These are phyloP conservation scores for Hypoxylon sp. DNA, from an alignment of 2,329 filamentous ascomycete species.

Conservation along the genomic window DNA sequence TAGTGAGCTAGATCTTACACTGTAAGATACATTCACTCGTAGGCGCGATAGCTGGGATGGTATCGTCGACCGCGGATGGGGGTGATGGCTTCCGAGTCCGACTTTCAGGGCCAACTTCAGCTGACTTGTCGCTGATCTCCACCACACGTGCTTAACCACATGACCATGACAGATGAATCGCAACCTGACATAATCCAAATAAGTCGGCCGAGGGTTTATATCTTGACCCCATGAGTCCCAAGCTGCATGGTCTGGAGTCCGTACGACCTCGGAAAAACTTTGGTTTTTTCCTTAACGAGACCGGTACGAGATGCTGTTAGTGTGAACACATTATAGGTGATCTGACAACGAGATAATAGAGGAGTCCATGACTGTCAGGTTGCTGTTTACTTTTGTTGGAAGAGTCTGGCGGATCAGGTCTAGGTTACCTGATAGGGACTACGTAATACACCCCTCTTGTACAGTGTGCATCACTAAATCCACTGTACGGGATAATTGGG, in stretches of 20 bases:
- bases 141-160: constrained; percentile 1
- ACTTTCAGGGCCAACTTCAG: background rate
- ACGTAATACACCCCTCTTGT: background rate
- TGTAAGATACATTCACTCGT: too few species aligned
- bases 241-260: background rate
- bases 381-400: too few species aligned
- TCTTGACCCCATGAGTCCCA: too few species aligned
- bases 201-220: too few species aligned
- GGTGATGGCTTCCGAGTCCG: background rate
- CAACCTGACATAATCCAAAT: too few species aligned
- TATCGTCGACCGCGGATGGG: constrained; percentile 5
- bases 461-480: background rate
- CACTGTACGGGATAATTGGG: background rate
- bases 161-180: background rate
- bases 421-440: background rate
- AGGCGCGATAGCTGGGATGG: background rate
- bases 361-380: too few species aligned
- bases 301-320: constrained; percentile 2
- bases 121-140: background rate
- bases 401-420: background rate
- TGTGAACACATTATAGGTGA: constrained; percentile 8
- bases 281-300: too few species aligned
- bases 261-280: too few species aligned
- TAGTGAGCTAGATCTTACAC: too few species aligned
- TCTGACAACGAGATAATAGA: constrained; percentile 19